Evolutionary conservation across 2,329 filamentous ascomycete species (phyloP).

Genomic region (Diaporthe vaccinii): DNA sequence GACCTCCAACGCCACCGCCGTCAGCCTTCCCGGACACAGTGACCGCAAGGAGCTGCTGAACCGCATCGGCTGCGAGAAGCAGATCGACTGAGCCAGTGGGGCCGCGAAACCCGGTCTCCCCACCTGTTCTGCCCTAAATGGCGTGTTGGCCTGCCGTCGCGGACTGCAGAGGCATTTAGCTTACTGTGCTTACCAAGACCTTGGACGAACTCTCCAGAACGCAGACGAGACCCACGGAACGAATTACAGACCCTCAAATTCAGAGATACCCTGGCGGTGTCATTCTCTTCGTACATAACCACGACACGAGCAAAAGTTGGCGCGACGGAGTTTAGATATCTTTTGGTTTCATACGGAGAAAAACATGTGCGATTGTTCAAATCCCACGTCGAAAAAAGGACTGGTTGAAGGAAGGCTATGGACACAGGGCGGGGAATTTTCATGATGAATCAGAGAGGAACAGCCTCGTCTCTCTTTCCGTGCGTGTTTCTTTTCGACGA

Average conservation of each 20-base stretch:
- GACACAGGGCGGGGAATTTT: neutral
- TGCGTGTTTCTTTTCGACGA: constrained; percentile 20
- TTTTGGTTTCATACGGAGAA: constrained; percentile 15
- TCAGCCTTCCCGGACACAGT: constrained; percentile 78
- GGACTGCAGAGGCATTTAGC: neutral
- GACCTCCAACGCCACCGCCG: constrained; percentile 62
- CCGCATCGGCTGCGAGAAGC: constrained; percentile 87
- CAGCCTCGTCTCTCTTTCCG: constrained; percentile 2
- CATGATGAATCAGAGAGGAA: constrained; percentile 20
- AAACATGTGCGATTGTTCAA: constrained; percentile 17
- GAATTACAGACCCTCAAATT: constrained; percentile 22
- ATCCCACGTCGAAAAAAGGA: constrained; percentile 20
- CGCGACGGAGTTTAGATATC: constrained; percentile 39
- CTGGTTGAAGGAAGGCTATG: constrained; percentile 14
- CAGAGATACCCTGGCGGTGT: constrained; percentile 39
- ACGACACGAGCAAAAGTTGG: constrained; percentile 40
- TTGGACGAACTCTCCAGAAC: neutral
- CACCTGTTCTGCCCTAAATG: neutral
- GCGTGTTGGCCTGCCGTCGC: neutral
- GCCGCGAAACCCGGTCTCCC: neutral
- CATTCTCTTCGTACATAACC: constrained; percentile 40
- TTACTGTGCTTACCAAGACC: constrained; percentile 1
- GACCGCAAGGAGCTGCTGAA: constrained; percentile 86
- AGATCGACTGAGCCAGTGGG: constrained; percentile 60
- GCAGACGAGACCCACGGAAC: constrained; percentile 12